Conservation (phyloP, 768 basidiomycete genomes). For the Ramaria rubella region DNA sequence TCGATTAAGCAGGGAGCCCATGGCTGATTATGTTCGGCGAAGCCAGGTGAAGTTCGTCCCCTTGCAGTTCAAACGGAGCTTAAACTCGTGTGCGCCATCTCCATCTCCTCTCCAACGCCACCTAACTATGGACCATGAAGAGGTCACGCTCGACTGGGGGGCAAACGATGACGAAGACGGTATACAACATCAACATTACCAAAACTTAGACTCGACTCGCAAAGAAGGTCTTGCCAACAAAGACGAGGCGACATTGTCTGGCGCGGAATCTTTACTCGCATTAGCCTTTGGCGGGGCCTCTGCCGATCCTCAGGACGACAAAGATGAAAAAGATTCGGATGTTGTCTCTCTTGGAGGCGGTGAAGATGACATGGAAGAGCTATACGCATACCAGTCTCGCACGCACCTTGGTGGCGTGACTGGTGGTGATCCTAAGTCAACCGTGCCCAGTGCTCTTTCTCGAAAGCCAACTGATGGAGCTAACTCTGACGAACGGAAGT, state of each 20-base stretch:
- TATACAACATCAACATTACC: background rate
- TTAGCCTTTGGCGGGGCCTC: background rate
- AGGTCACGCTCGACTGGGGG: constrained; percentile 9
- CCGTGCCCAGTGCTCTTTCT: background rate
- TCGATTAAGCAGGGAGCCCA: too few relatives aligned
- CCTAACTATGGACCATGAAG: constrained; percentile 5
- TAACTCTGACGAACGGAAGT: background rate
- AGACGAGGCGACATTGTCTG: constrained; percentile 10
- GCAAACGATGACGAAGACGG: constrained; percentile 10
- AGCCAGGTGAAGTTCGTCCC: too few relatives aligned
- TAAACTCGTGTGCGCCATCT: background rate
- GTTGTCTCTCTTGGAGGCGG: constrained; percentile 64
- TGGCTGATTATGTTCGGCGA: too few relatives aligned
- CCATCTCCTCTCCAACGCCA: background rate
- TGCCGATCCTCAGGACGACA: background rate
- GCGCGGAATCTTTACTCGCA: constrained; percentile 9
- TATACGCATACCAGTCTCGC: constrained; percentile 38
- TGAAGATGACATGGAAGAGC: constrained; percentile 61
- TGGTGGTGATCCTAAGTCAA: background rate
- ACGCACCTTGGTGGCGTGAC: constrained; percentile 19
- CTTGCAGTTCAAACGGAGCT: constrained; percentile 4
- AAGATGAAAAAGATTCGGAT: constrained; percentile 25
- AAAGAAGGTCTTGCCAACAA: background rate
- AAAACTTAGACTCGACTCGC: background rate
- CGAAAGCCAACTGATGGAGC: background rate